Percentiles rank a stretch among this genome's conserved stretches.
Evolutionary conservation across 352 stramenopile genomes (phyloP).

Genomic region (Pythium periplocum): DNA sequence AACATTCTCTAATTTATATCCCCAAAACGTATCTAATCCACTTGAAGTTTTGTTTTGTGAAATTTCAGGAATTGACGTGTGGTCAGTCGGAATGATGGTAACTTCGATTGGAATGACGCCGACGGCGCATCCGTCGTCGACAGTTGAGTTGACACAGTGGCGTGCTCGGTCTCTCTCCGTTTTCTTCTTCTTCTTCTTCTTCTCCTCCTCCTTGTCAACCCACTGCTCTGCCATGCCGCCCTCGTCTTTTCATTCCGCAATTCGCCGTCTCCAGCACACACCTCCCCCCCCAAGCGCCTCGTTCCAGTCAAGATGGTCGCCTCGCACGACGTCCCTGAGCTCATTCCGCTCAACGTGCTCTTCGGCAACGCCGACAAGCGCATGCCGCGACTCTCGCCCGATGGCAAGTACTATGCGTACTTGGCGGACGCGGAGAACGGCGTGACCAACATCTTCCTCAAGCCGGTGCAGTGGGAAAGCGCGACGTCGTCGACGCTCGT

Average conservation of each 20-base stretch:
- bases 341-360: constrained; percentile 39
- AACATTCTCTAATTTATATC: too few relatives aligned
- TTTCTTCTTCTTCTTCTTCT: too few relatives aligned
- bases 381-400: constrained; percentile 34
- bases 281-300: neutral
- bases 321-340: constrained; percentile 17
- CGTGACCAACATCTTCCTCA: constrained; percentile 43
- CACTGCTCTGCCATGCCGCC: too few relatives aligned
- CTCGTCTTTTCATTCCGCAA: constrained; percentile 7
- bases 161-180: too few relatives aligned
- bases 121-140: too few relatives aligned
- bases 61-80: too few relatives aligned
- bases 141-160: too few relatives aligned
- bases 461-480: constrained; percentile 23
- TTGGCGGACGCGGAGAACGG: constrained; percentile 30
- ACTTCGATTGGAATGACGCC: too few relatives aligned
- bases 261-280: neutral
- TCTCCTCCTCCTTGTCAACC: too few relatives aligned
- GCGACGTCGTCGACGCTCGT: constrained; percentile 6
- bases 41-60: too few relatives aligned
- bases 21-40: too few relatives aligned
- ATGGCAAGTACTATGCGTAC: constrained; percentile 44
- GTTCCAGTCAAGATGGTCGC: constrained; percentile 5
- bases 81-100: too few relatives aligned
- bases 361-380: constrained; percentile 45